A percentile compares a stretch with the other conserved stretches of the same genome.
Conservation (phyloP, 495 filamentous ascomycete species). For the Tuber calosporum region DNA sequence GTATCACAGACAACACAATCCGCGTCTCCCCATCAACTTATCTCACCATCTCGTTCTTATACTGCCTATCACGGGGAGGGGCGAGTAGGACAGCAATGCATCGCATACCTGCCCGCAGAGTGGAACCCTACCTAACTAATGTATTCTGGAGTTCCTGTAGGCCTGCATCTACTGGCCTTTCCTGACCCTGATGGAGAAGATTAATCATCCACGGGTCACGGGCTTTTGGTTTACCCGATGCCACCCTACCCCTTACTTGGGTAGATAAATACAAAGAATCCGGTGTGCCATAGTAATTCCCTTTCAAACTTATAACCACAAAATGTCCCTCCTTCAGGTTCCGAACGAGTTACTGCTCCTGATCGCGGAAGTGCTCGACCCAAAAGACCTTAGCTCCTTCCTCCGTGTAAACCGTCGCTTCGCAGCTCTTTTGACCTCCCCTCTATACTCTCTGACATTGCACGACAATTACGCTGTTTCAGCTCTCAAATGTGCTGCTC, state of each 20-base stretch:
- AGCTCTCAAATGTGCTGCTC: conserved; percentile 1
- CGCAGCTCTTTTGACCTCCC: background rate
- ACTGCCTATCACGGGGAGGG: background rate
- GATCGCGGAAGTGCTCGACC: background rate
- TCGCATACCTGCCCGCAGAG: background rate
- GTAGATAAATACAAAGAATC: conserved; percentile 1
- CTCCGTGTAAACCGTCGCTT: background rate
- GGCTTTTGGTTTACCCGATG: background rate
- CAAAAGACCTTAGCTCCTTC: background rate
- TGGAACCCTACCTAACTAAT: background rate
- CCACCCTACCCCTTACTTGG: background rate
- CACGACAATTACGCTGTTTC: background rate
- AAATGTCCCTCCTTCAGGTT: background rate
- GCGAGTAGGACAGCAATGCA: background rate
- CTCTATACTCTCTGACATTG: background rate
- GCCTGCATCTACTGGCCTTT: background rate
- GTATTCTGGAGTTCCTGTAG: background rate
- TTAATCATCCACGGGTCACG: background rate
- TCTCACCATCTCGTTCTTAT: background rate
- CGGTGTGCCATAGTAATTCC: background rate
- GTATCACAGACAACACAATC: background rate
- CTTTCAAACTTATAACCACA: background rate
- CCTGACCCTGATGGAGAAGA: background rate
- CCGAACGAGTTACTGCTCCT: background rate
- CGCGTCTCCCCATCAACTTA: background rate